These are phyloP conservation scores for Lodderomyces elongisporus DNA, from an alignment of 1,139 yeast genomes.

Conservation along the genomic window DNA sequence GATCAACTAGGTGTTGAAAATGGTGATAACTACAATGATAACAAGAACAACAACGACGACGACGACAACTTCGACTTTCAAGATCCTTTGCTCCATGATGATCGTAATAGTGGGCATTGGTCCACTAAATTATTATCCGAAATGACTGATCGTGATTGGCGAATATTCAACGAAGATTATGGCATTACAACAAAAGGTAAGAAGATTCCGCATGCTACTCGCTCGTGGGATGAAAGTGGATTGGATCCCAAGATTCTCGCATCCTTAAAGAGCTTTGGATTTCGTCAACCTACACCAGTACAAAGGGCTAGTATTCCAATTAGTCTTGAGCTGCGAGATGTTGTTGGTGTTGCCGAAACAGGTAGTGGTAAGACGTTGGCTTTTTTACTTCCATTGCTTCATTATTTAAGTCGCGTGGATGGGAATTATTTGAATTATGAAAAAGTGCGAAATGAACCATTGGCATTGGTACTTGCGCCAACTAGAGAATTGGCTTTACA, in stretches of 20 bases:
- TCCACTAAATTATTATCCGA: constrained; percentile 52
- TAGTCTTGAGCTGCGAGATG: constrained; percentile 55
- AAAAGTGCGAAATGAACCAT: constrained; percentile 27
- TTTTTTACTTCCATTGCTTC: constrained; percentile 67
- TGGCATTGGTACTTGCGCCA: constrained; percentile 78
- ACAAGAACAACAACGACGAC: constrained; percentile 9
- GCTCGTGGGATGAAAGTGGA: constrained; percentile 61
- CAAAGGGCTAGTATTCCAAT: constrained; percentile 86
- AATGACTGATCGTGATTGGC: constrained; percentile 87
- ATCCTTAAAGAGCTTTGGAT: constrained; percentile 37
- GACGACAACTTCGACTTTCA: constrained; percentile 18
- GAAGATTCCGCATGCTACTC: constrained; percentile 51
- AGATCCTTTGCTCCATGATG: constrained; percentile 11
- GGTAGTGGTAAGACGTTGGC: constrained; percentile 95
- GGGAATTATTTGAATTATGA: constrained; percentile 31
- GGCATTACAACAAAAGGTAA: constrained; percentile 60
- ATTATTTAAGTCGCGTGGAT: constrained; percentile 45
- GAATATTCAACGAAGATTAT: constrained; percentile 77
- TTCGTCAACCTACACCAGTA: constrained; percentile 73
- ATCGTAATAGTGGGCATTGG: constrained; percentile 55
- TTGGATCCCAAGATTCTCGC: constrained; percentile 40
- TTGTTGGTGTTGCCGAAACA: constrained; percentile 91
- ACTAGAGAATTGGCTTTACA: constrained; percentile 93
- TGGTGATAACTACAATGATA: constrained; percentile 8
- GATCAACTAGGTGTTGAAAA: constrained; percentile 6